A percentile compares a stretch with the other conserved stretches of the same genome.
phyloP scores from a whole-genome alignment of 2,329 filamentous ascomycete genomes.

The Aspergillus pseudoterreus region DNA sequence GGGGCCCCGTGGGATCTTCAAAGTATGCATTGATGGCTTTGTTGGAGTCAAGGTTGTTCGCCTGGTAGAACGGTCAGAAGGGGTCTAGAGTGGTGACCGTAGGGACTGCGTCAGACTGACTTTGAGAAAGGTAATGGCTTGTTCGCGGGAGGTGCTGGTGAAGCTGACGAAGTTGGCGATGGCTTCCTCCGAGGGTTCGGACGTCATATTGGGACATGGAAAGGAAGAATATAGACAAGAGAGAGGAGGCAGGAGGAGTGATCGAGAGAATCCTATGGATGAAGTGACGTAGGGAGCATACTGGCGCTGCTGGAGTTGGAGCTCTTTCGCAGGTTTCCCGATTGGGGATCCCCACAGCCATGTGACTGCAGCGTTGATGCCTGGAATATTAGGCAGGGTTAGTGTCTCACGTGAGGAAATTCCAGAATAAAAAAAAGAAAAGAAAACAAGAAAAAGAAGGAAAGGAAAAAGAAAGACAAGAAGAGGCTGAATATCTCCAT shows the following conservation, averaged over 20 bases:
- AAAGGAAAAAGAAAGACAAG: too few relatives aligned
- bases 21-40: slow-evolving; percentile 48
- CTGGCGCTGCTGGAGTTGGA: neutral
- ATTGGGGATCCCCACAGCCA: neutral
- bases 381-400: neutral
- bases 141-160: slow-evolving; percentile 37
- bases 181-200: slow-evolving; percentile 39
- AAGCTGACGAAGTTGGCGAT: slow-evolving; percentile 40
- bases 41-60: slow-evolving; percentile 42
- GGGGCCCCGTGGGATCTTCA: slow-evolving; percentile 39
- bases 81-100: neutral
- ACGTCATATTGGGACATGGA: slow-evolving; percentile 24
- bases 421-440: neutral
- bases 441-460: too few relatives aligned
- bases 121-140: slow-evolving; percentile 41
- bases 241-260: neutral
- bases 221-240: neutral
- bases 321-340: neutral
- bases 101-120: slow-evolving; percentile 18
- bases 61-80: slow-evolving; percentile 24
- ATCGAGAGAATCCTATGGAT: neutral
- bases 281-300: neutral
- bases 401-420: neutral
- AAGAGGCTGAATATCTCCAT: too few relatives aligned
- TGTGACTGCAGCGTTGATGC: neutral